Conservation (phyloP, 345 rosid species). For the Eucalyptus curtisii region DNA sequence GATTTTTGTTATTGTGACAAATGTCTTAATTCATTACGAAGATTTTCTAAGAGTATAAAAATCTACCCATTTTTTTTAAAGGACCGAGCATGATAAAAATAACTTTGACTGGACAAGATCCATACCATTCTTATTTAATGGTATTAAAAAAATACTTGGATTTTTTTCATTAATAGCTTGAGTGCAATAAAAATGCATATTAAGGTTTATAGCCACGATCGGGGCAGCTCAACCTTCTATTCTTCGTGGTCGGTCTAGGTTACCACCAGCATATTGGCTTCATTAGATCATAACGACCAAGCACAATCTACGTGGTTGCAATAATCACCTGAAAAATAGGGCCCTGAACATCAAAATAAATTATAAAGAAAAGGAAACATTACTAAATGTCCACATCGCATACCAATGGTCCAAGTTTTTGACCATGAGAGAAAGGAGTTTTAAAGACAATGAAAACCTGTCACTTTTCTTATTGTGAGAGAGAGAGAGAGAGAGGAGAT, state of each 20-base stretch:
- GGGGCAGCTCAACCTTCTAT: neutral
- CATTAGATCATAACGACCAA: neutral
- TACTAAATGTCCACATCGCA: neutral
- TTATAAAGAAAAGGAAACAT: neutral
- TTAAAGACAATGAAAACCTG: neutral
- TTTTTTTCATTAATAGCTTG: neutral
- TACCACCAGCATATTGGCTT: neutral
- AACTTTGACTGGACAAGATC: accelerated
- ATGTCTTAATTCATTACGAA: no score
- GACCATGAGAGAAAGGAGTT: neutral
- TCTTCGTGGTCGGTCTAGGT: neutral
- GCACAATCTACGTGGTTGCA: neutral
- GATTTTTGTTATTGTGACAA: neutral
- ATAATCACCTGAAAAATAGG: neutral
- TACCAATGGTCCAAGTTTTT: neutral
- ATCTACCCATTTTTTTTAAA: accelerated
- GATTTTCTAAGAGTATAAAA: no score
- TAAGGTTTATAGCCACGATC: neutral
- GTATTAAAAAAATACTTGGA: neutral
- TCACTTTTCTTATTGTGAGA: neutral
- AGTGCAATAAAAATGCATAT: neutral
- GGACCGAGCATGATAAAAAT: neutral
- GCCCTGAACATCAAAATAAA: neutral
- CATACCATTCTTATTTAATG: neutral
- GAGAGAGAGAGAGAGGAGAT: neutral